These are phyloP conservation scores for Yamadazyma songkhlaensis DNA, from an alignment of 1,139 yeast genomes.

Conservation along the genomic window DNA sequence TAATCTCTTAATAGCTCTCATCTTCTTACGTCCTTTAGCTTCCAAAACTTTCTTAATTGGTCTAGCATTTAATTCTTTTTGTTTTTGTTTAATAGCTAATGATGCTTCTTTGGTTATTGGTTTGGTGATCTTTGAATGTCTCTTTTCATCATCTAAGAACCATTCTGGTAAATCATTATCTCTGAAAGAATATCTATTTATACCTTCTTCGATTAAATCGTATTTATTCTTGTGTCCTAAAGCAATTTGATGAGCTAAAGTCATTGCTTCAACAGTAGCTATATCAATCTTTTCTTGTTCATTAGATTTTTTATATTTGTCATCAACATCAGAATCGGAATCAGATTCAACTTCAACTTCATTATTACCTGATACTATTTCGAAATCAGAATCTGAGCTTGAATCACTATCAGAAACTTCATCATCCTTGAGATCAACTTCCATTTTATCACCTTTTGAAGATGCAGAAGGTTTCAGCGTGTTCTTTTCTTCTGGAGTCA, in stretches of 20 bases:
- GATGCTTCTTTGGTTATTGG: conserved; percentile 98
- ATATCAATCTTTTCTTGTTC: conserved; percentile 70
- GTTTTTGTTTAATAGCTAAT: conserved; percentile 83
- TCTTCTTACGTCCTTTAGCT: conserved; percentile 95
- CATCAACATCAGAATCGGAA: conserved; percentile 43
- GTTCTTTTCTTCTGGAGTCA: conserved; percentile 15
- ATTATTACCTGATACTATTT: conserved; percentile 48
- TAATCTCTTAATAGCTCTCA: conserved; percentile 85
- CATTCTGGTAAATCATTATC: conserved; percentile 91
- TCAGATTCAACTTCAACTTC: conserved; percentile 36
- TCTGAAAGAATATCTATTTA: conserved; percentile 86
- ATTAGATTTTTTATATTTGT: conserved; percentile 28
- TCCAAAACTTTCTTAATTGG: conserved; percentile 97
- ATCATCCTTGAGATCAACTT: conserved; percentile 7
- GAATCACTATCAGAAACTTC: conserved; percentile 14
- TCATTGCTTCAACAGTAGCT: conserved; percentile 96
- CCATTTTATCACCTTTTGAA: neutral
- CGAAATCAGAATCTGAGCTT: conserved; percentile 39
- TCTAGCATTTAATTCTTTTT: conserved; percentile 89
- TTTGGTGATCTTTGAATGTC: conserved; percentile 78
- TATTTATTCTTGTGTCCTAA: conserved; percentile 80
- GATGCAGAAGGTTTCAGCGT: conserved; percentile 1
- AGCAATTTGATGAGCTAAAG: conserved; percentile 94
- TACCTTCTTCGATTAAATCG: conserved; percentile 86
- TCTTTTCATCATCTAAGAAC: conserved; percentile 90